phyloP scores from a whole-genome alignment of 371 early-diverging fungal genomes.

The Syncephalastrum monosporum region DNA sequence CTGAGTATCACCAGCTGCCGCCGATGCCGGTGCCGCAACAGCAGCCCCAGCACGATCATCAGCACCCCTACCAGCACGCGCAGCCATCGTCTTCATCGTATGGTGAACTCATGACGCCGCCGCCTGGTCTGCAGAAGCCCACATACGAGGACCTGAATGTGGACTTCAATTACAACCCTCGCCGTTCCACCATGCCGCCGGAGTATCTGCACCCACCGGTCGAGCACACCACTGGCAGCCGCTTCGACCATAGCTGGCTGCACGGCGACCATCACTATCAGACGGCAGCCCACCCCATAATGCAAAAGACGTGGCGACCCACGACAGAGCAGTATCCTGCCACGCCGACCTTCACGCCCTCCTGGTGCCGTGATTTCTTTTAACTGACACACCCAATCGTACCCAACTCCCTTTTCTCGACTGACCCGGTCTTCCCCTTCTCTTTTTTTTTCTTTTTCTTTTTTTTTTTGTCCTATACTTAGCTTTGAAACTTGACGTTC shows the following conservation, averaged over 20 bases:
- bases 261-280: constrained; percentile 1
- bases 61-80: not conserved
- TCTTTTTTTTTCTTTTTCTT: not conserved
- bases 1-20: too few relatives aligned
- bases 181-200: constrained; percentile 1
- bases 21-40: constrained; percentile 2
- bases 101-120: constrained; percentile 3
- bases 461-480: not conserved
- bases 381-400: not conserved
- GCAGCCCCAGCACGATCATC: constrained; percentile 5
- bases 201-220: constrained; percentile 5
- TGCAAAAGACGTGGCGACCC: not conserved
- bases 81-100: not conserved
- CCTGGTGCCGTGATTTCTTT: constrained; percentile 6
- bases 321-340: constrained; percentile 5
- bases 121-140: constrained; percentile 5
- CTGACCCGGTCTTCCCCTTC: not conserved
- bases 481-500: not conserved
- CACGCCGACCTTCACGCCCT: constrained; percentile 1
- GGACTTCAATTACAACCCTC: not conserved
- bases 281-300: not conserved
- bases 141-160: not conserved
- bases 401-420: not conserved
- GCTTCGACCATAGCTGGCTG: too few relatives aligned
- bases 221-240: not conserved